Percentiles rank a stretch among this genome's conserved stretches.
Conservation (phyloP, 257 asterid species). For the Catharanthus roseus region DNA sequence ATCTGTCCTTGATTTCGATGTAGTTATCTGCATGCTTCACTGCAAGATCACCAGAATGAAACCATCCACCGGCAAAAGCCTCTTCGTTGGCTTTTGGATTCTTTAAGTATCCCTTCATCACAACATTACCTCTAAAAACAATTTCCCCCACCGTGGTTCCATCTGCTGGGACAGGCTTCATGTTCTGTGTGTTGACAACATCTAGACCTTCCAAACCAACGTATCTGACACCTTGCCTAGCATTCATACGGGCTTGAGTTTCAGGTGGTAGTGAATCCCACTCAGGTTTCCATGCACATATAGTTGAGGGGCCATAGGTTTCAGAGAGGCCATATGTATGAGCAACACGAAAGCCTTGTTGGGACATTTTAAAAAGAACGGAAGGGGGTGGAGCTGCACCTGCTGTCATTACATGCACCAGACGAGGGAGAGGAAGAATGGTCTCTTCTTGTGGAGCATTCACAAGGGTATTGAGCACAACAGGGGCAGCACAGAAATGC, state of each 20-base stretch:
- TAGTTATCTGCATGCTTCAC: constrained; percentile 89
- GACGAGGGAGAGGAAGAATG: constrained; percentile 74
- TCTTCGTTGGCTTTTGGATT: constrained; percentile 81
- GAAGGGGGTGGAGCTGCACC: constrained; percentile 98
- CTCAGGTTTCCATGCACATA: constrained; percentile 94
- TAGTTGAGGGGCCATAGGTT: constrained; percentile 85
- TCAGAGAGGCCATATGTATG: constrained; percentile 96
- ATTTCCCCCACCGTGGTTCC: constrained; percentile 86
- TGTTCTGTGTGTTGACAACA: constrained; percentile 50
- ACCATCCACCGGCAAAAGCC: constrained; percentile 77
- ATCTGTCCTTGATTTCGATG: constrained; percentile 75
- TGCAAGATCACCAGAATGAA: constrained; percentile 86
- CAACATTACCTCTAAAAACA: constrained; percentile 73
- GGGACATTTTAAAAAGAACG: constrained; percentile 65
- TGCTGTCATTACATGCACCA: constrained; percentile 83
- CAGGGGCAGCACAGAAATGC: constrained; percentile 98
- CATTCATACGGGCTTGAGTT: constrained; percentile 68
- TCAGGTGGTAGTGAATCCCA: constrained; percentile 74
- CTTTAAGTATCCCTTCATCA: constrained; percentile 91
- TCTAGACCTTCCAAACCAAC: constrained; percentile 67
- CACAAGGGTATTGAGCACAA: constrained; percentile 76
- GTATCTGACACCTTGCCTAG: constrained; percentile 81
- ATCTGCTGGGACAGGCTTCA: constrained; percentile 65
- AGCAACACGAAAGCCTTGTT: constrained; percentile 68
- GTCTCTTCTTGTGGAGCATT: constrained; percentile 60